Evolutionary conservation across 2,329 filamentous ascomycete genomes (phyloP).

Genomic region (Rhynchosporium graminicola): DNA sequence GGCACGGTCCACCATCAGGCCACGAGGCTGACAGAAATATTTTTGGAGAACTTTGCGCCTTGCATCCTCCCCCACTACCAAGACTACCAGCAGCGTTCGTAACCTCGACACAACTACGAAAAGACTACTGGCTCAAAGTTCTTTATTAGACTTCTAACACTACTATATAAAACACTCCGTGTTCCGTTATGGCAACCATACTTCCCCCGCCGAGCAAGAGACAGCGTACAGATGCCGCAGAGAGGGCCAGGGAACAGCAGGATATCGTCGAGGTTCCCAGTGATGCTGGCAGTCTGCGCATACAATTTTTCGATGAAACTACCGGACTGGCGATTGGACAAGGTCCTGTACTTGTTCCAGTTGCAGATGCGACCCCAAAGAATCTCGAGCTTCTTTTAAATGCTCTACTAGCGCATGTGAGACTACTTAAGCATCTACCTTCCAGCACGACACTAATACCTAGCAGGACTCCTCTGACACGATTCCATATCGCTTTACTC

Average conservation of each 20-base stretch:
- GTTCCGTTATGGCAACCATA: conserved; percentile 69
- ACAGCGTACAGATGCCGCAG: conserved; percentile 74
- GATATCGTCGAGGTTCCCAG: conserved; percentile 69
- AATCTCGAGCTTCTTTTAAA: conserved; percentile 88
- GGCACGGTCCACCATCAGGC: conserved; percentile 21
- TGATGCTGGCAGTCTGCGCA: conserved; percentile 74
- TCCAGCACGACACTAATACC: conserved; percentile 27
- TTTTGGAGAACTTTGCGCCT: conserved; percentile 23
- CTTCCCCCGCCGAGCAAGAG: conserved; percentile 85
- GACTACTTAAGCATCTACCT: conserved; percentile 1
- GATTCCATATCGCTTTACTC: conserved; percentile 67
- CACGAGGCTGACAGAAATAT: conserved; percentile 36
- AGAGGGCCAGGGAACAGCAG: conserved; percentile 72
- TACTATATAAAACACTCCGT: neutral
- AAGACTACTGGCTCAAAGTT: neutral
- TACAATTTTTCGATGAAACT: conserved; percentile 84
- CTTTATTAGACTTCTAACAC: neutral
- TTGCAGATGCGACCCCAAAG: conserved; percentile 83
- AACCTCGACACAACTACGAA: neutral
- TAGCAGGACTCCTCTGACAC: conserved; percentile 57
- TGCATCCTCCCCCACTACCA: conserved; percentile 4
- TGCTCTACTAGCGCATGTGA: conserved; percentile 73
- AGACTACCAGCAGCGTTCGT: neutral
- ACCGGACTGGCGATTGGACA: conserved; percentile 72
- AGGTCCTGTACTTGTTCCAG: conserved; percentile 64